These are phyloP conservation scores for Atalantia buxifolia DNA, from an alignment of 345 rosid species.

Conservation along the genomic window DNA sequence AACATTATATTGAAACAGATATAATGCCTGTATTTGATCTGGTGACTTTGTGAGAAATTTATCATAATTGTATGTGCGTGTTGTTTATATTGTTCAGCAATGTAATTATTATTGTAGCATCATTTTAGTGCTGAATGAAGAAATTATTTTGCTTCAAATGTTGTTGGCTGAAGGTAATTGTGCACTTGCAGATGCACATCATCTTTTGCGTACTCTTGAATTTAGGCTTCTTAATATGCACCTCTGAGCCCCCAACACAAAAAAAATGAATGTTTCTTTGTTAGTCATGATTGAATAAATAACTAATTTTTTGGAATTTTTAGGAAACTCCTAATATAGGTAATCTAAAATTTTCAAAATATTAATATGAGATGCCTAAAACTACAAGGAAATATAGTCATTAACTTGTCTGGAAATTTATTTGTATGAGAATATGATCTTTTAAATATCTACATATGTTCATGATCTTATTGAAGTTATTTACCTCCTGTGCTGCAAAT, in stretches of 20 bases:
- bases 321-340: not conserved
- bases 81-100: not conserved
- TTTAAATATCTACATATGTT: not conserved
- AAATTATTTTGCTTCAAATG: not conserved
- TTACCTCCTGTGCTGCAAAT: not conserved
- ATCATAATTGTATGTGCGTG: not conserved
- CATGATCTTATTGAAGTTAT: not conserved
- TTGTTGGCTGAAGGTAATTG: not conserved
- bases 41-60: not conserved
- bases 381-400: not conserved
- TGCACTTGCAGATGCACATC: not conserved
- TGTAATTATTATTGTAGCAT: not conserved
- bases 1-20: not conserved
- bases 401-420: not conserved
- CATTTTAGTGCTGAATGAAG: not conserved
- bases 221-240: no score
- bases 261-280: no score
- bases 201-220: not conserved
- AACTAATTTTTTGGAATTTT: not conserved
- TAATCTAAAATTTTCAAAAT: not conserved
- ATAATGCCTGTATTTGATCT: not conserved
- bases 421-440: not conserved
- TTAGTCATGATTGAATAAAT: not conserved
- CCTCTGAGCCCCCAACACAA: not conserved
- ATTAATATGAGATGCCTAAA: not conserved